Evolutionary conservation across 352 stramenopile genomes (phyloP), one percentile per base, ranked within the genome.

Genomic region (Globisporangium spinosum): DNA sequence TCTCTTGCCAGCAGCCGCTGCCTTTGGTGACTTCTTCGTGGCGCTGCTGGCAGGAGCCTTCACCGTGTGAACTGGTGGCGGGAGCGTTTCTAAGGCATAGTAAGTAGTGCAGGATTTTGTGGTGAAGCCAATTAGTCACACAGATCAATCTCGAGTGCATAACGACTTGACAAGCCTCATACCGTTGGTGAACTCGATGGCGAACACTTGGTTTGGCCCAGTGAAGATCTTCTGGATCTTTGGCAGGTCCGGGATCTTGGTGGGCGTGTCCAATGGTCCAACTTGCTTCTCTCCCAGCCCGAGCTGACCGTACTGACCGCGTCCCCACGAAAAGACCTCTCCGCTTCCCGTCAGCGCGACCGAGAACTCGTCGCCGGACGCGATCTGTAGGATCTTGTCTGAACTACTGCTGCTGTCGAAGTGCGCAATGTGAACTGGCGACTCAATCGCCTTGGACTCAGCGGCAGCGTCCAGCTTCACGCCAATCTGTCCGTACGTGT

Each of bases 181-280:
- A 93, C 82, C 76, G 53, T 92, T 65, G 3, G 86, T 91, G 58
- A 86, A 92, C 72, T 94, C 86, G 64, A 94, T 70, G 9, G 78
- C 83, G 60, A 94, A 92, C 34, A 91, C 76, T 63, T 91, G 80
- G 71, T 94, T 92, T n/a, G 78, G 76, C 29, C 83, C 86, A 10
- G 80, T 75, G 35, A 76, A 82, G 45, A 94, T 27, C 49, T 89
- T 87, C 65, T 86, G 69, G 76, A 94, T 90, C 20, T 58, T 60
- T 12, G 82, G 80, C 17, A 94, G 71, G 17, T 75, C 65, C 5
- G 68, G 56, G 8, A 94, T 70, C 60, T 89, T 86, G 3, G 83
- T 90, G 0, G 86, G 83, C 10, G 67, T 79, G 32, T 75, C 75
- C 38, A 86, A 10, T 1, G 72, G 68, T 10, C 70, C 75, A 2